These are phyloP conservation scores for Cladochytrium replicatum DNA, from an alignment of 192 early-diverging fungal species.

Conservation along the genomic window DNA sequence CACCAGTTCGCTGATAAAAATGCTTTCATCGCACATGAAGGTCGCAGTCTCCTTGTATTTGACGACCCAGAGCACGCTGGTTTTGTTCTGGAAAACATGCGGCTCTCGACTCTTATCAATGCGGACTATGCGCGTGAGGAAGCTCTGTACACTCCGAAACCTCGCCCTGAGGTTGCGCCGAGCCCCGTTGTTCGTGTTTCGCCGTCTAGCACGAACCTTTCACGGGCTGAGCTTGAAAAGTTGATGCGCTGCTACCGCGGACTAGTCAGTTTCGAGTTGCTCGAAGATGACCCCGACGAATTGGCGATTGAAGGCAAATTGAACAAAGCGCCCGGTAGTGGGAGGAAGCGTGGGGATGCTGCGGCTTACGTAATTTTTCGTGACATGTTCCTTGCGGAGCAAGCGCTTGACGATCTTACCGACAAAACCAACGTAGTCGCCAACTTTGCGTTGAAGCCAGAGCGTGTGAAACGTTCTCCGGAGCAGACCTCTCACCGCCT, in stretches of 20 bases:
- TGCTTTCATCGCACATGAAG: background rate
- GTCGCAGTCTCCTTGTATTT: slow-evolving; percentile 7
- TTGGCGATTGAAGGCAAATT: background rate
- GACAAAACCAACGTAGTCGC: slow-evolving; percentile 7
- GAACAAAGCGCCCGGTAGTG: background rate
- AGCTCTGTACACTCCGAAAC: background rate
- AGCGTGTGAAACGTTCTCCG: slow-evolving; percentile 5
- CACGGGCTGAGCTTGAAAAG: slow-evolving; percentile 11
- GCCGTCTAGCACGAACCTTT: background rate
- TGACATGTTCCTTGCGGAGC: slow-evolving; percentile 18
- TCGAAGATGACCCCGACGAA: slow-evolving; percentile 5
- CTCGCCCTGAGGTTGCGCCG: background rate
- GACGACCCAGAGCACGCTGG: slow-evolving; percentile 1
- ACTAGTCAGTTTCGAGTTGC: slow-evolving; percentile 8
- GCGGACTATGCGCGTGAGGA: slow-evolving; percentile 8
- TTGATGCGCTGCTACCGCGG: slow-evolving; percentile 11
- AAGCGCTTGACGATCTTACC: slow-evolving; percentile 12
- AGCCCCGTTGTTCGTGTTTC: slow-evolving; percentile 12
- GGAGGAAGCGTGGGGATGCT: background rate
- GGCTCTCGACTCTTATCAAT: slow-evolving; percentile 1
- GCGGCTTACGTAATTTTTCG: slow-evolving; percentile 13
- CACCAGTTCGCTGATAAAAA: too few relatives aligned
- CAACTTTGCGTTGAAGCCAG: slow-evolving; percentile 9
- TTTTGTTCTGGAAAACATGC: slow-evolving; percentile 5
- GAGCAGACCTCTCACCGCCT: slow-evolving; percentile 1